A percentile compares a stretch with the other conserved stretches of the same genome.
phyloP scores from a whole-genome alignment of 768 basidiomycete genomes.

The Nidularia pulvinata region DNA sequence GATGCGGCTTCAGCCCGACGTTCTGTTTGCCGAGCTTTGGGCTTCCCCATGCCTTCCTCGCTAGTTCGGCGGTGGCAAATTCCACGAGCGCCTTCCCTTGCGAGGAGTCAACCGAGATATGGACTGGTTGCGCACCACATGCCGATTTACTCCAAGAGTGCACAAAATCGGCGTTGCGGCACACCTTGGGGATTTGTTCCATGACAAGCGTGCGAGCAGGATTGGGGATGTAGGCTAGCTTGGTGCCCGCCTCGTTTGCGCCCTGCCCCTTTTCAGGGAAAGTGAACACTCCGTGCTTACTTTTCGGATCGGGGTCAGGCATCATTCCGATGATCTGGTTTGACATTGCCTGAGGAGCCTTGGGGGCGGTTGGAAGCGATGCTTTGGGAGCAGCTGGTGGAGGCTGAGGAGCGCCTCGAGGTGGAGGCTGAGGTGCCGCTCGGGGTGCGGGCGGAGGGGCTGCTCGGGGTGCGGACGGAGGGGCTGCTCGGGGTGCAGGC shows the following conservation, averaged over 20 bases:
- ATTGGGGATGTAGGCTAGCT: slow-evolving; percentile 36
- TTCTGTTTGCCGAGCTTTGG: slow-evolving; percentile 35
- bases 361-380: slow-evolving; percentile 3
- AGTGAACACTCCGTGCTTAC: slow-evolving; percentile 46
- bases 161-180: slow-evolving; percentile 39
- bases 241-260: slow-evolving; percentile 16
- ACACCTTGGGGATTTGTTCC: slow-evolving; percentile 51
- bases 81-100: slow-evolving; percentile 49
- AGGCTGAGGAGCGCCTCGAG: slow-evolving; percentile 8
- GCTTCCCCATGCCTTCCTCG: slow-evolving; percentile 48
- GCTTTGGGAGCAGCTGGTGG: slow-evolving; percentile 15
- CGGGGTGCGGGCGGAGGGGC: too few species aligned
- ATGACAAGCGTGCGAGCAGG: slow-evolving; percentile 53
- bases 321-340: slow-evolving; percentile 39
- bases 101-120: slow-evolving; percentile 37
- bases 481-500: too few species aligned
- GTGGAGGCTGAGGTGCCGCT: too few species aligned
- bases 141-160: slow-evolving; percentile 40
- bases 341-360: background rate
- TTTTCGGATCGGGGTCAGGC: slow-evolving; percentile 40
- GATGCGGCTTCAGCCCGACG: slow-evolving; percentile 25
- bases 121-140: slow-evolving; percentile 32
- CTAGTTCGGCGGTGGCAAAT: slow-evolving; percentile 41
- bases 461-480: too few species aligned
- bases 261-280: slow-evolving; percentile 8